Evolutionary conservation across 352 stramenopile genomes (phyloP).

Genomic region (Saprolegnia parasitica): DNA sequence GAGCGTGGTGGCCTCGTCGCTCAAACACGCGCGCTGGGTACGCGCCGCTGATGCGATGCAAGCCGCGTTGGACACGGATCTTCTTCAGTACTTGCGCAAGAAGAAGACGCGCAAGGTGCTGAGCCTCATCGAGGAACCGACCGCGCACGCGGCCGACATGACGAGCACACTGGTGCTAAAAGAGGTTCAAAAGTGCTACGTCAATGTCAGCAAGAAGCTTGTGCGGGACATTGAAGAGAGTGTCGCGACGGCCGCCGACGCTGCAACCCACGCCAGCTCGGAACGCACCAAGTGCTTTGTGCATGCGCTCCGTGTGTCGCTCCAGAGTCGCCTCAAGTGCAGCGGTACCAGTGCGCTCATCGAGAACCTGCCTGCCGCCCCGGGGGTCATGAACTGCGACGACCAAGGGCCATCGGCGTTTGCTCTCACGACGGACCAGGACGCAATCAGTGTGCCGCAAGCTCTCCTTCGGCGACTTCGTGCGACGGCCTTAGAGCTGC

Average conservation of each 20-base stretch:
- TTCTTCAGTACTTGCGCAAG: neutral
- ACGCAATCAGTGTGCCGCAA: neutral
- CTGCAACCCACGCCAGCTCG: neutral
- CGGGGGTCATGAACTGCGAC: neutral
- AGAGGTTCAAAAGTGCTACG: neutral
- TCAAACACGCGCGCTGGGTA: neutral
- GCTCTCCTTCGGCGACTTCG: neutral
- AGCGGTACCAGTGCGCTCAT: slow-evolving; percentile 7
- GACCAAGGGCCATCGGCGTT: neutral
- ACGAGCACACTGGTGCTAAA: neutral
- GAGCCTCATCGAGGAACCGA: neutral
- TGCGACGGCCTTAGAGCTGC: neutral
- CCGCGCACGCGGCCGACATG: neutral
- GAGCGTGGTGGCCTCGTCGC: neutral
- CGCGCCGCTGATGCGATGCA: neutral
- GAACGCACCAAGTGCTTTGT: neutral
- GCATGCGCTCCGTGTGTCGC: neutral
- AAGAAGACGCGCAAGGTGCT: neutral
- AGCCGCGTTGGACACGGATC: neutral
- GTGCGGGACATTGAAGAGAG: neutral
- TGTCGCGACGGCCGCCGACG: neutral
- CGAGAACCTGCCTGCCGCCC: neutral
- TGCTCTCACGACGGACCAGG: neutral
- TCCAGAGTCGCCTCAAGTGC: neutral
- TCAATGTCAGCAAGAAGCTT: neutral